Percentiles rank a stretch among this genome's conserved stretches.
These are phyloP conservation scores for Cytauxzoon felis DNA, from an alignment of 169 alveolate species.

Conservation along the genomic window DNA sequence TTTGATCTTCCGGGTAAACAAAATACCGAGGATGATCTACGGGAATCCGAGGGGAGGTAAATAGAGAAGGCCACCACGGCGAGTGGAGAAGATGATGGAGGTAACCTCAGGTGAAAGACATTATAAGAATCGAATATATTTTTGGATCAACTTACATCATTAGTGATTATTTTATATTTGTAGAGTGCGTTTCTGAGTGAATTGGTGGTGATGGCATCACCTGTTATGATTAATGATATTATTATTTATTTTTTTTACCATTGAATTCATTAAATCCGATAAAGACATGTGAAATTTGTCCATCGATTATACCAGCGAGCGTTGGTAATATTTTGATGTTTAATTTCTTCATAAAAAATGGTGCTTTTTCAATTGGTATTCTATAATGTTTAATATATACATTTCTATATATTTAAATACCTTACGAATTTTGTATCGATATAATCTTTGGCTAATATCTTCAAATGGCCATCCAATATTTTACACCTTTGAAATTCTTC, in stretches of 20 bases:
- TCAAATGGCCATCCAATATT: slow-evolving; percentile 29
- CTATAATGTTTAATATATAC: background rate
- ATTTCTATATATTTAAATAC: slow-evolving; percentile 24
- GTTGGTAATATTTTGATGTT: slow-evolving; percentile 55
- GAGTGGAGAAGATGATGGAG: no score
- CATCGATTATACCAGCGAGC: slow-evolving; percentile 35
- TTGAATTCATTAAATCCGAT: slow-evolving; percentile 57
- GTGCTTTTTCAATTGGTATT: slow-evolving; percentile 46
- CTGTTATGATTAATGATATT: slow-evolving; percentile 4
- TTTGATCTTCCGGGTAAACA: no score
- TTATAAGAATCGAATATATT: no score
- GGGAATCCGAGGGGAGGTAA: no score
- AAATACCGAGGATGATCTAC: no score
- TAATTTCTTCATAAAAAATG: slow-evolving; percentile 53
- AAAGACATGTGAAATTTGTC: slow-evolving; percentile 28
- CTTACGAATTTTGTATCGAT: slow-evolving; percentile 55
- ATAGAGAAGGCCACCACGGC: no score
- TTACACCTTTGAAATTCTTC: slow-evolving; percentile 58
- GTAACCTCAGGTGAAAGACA: no score
- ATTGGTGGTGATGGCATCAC: slow-evolving; percentile 29
- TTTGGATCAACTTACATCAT: slow-evolving; percentile 54
- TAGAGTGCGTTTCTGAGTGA: slow-evolving; percentile 27
- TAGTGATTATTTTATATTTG: slow-evolving; percentile 32
- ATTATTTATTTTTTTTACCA: slow-evolving; percentile 21
- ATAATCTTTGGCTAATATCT: slow-evolving; percentile 31